Evolutionary conservation across 805 yeast genomes (phyloP).

Genomic region (Pichia cephalocereana): DNA sequence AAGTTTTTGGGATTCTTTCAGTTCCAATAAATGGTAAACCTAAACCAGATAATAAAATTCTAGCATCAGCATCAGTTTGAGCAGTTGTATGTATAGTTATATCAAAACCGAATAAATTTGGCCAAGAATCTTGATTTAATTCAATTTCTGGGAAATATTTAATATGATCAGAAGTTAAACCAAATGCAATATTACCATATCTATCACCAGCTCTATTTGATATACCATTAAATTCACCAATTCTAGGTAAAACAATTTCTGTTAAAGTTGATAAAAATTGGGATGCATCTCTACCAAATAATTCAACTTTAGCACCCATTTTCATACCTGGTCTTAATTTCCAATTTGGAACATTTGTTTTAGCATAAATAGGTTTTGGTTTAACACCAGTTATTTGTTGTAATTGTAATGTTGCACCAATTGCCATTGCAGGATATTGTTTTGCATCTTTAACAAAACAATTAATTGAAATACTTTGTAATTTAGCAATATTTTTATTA

Average conservation of each 20-base stretch:
- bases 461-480: slow-evolving; percentile 61
- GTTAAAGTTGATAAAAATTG: slow-evolving; percentile 82
- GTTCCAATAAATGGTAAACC: slow-evolving; percentile 70
- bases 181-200: slow-evolving; percentile 79
- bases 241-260: slow-evolving; percentile 88
- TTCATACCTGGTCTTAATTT: slow-evolving; percentile 77
- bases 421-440: slow-evolving; percentile 60
- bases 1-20: slow-evolving; percentile 31
- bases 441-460: slow-evolving; percentile 69
- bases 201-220: slow-evolving; percentile 71
- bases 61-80: slow-evolving; percentile 82
- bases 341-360: slow-evolving; percentile 78
- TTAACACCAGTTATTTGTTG: slow-evolving; percentile 93
- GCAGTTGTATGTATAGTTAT: slow-evolving; percentile 82
- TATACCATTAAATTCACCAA: slow-evolving; percentile 79
- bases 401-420: slow-evolving; percentile 68
- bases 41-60: slow-evolving; percentile 69
- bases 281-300: slow-evolving; percentile 72
- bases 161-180: slow-evolving; percentile 68
- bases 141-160: slow-evolving; percentile 90
- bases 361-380: slow-evolving; percentile 64
- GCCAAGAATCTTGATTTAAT: slow-evolving; percentile 82
- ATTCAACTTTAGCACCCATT: slow-evolving; percentile 80
- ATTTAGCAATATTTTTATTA: slow-evolving; percentile 62
- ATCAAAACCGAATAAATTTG: slow-evolving; percentile 77